phyloP scores from a whole-genome alignment of 2,329 filamentous ascomycete genomes.

The Biscogniauxia sp. region DNA sequence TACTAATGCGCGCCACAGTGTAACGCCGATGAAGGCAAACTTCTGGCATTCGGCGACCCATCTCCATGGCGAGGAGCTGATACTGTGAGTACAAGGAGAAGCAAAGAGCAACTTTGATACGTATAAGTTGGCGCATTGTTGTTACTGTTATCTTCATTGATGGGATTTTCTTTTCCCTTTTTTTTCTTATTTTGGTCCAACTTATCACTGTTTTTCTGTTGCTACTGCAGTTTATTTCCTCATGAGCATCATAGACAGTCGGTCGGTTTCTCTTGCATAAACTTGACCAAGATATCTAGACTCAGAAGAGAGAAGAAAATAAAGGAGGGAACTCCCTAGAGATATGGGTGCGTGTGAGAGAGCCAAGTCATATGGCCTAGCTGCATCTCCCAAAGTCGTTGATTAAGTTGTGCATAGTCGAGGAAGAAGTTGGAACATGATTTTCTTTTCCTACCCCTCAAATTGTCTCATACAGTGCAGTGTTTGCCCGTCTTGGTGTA shows the following conservation, averaged over 20 bases:
- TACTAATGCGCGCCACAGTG: conserved; percentile 47
- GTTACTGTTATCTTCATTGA: background rate
- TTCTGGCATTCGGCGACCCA: conserved; percentile 74
- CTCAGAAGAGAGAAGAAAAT: background rate
- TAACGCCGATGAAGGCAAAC: conserved; percentile 88
- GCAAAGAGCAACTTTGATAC: background rate
- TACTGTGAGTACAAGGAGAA: conserved; percentile 67
- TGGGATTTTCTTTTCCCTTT: too few species aligned
- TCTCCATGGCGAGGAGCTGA: conserved; percentile 68
- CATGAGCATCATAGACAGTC: background rate
- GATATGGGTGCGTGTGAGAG: too few species aligned
- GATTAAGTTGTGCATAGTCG: background rate
- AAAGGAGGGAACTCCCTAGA: background rate
- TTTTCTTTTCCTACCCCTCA: background rate
- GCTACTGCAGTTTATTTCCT: background rate
- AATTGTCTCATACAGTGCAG: background rate
- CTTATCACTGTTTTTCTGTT: background rate
- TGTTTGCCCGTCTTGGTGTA: background rate
- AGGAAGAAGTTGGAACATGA: background rate
- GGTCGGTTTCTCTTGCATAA: background rate
- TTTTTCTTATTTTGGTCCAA: too few species aligned
- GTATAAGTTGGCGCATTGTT: background rate
- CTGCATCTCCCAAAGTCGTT: background rate
- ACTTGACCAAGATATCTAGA: background rate
- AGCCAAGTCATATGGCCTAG: background rate